A percentile compares a stretch with the other conserved stretches of the same genome.
Evolutionary conservation across 2,329 filamentous ascomycete genomes (phyloP).

Genomic region (Knoxdaviesia proteae): DNA sequence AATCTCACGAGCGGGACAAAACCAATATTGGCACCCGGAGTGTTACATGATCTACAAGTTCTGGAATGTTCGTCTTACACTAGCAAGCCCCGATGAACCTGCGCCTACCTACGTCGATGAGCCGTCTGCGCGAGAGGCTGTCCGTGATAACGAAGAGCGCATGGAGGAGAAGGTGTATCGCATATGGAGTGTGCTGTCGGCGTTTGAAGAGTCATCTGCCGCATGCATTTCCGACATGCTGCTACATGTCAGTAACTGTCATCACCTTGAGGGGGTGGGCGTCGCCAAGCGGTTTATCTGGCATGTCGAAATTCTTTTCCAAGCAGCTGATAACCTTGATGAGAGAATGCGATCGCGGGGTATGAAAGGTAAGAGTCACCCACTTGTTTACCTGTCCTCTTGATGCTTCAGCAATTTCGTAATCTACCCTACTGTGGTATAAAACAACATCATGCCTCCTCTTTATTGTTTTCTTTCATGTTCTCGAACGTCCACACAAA

Average conservation of each 20-base stretch:
- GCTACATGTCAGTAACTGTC: constrained; percentile 91
- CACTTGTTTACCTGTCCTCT: too few species aligned
- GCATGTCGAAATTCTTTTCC: constrained; percentile 85
- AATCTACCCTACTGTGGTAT: too few species aligned
- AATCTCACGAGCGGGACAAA: constrained; percentile 92
- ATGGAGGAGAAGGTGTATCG: constrained; percentile 97
- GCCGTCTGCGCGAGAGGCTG: constrained; percentile 45
- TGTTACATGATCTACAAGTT: constrained; percentile 99
- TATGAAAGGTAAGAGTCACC: constrained; percentile 40
- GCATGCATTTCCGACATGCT: constrained; percentile 99
- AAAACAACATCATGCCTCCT: too few species aligned
- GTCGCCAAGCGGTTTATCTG: constrained; percentile 92
- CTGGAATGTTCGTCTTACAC: constrained; percentile 77
- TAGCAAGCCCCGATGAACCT: constrained; percentile 3
- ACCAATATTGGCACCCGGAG: constrained; percentile 98
- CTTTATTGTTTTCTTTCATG: too few species aligned
- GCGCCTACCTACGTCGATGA: constrained; percentile 19
- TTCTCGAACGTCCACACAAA: too few species aligned
- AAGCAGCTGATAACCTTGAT: constrained; percentile 71
- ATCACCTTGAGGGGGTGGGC: constrained; percentile 84
- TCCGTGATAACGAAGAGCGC: constrained; percentile 70
- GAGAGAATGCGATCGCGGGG: constrained; percentile 29
- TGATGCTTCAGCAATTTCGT: too few species aligned
- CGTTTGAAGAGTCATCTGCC: constrained; percentile 92
- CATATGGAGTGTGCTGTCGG: constrained; percentile 94